Evolutionary conservation across 495 filamentous ascomycete genomes (phyloP), one percentile per base, ranked within the genome.

Genomic region (Podospora tetraspora): DNA sequence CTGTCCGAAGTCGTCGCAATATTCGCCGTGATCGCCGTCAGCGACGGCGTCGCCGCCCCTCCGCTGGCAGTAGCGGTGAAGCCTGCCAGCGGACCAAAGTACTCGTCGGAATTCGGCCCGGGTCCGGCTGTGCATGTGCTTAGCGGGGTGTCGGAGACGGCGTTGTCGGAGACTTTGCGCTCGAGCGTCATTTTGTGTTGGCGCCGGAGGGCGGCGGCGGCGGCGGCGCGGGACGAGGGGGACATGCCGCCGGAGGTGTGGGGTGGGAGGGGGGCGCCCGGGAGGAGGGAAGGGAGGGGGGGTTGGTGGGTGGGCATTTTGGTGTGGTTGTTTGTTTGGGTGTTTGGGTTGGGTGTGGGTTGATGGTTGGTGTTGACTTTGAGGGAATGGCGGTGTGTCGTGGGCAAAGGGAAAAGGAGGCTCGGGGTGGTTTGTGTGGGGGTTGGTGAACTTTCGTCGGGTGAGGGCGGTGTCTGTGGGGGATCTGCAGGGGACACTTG

Each of bases 181-280:
- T 81, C 77, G 19, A 82, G 75, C 25, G 85, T 52, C 43, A 52
- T 52, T 6, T 52, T 52, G 43, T 52, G 43, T 6, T 52, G 84
- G 69, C 87, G 88, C 58, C 73, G 74, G 62, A 19, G 77, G 59
- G 65, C 10, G 3, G 63, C 62, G 68, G 88, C 87, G 69, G 80
- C 81, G 10, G 81, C 79, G 74, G 81, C 63, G 64, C 83, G 84
- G 60, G 85, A 79, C 3, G 87, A 85, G 72, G 87, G 86, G 4
- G 82, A 66, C 9, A 78, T 74, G 61, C 63, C 43, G 25, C 24
- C 24, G 21, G 29, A 6, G 34, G 12, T 37, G 13, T 6, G 59
- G 13, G 37, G 37, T n/a, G 43, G 43, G 32, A 34, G 0, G 30
- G 30, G 30, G 30, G 11, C n/a, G n/a, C n/a, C n/a, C n/a, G n/a